Conservation (phyloP, 129 eudicot genomes). For the Chrysanthemum makinoi region DNA sequence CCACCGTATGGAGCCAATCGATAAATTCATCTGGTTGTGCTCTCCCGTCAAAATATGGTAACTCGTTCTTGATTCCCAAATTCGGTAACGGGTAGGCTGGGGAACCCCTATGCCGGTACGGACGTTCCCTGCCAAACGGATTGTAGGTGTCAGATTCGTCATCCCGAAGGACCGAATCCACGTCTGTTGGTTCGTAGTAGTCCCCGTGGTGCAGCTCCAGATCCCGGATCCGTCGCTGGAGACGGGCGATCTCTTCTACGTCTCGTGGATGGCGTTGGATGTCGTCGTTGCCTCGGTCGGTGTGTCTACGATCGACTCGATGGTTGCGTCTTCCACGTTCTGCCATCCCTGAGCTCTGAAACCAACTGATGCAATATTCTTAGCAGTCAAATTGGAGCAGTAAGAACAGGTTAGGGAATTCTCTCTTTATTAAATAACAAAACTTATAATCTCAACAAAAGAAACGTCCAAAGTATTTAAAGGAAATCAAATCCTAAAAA, state of each 20-base stretch:
- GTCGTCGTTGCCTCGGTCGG: not conserved
- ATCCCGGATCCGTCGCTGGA: not conserved
- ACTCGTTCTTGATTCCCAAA: conserved; percentile 13
- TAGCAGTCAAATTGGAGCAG: no score
- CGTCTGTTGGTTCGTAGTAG: not conserved
- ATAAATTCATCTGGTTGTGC: conserved; percentile 9
- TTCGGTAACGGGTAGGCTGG: not conserved
- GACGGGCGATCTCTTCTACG: not conserved
- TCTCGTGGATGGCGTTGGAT: not conserved
- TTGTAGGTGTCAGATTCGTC: not conserved
- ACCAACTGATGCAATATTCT: no score
- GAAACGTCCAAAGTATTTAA: no score
- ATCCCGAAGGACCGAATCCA: not conserved
- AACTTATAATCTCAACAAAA: no score
- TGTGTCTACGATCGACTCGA: not conserved
- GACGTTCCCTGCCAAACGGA: not conserved
- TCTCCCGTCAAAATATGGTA: conserved; percentile 7
- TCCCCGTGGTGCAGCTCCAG: not conserved
- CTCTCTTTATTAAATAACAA: no score
- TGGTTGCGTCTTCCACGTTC: not conserved
- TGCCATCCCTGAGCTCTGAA: not conserved
- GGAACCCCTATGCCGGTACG: not conserved
- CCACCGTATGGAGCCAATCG: conserved; percentile 5
- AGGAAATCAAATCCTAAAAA: no score
- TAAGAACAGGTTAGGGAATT: no score